Base-by-base conservation (phyloP, 225 moss, liverwort and hornwort species). In the Asterella californica region DNA sequence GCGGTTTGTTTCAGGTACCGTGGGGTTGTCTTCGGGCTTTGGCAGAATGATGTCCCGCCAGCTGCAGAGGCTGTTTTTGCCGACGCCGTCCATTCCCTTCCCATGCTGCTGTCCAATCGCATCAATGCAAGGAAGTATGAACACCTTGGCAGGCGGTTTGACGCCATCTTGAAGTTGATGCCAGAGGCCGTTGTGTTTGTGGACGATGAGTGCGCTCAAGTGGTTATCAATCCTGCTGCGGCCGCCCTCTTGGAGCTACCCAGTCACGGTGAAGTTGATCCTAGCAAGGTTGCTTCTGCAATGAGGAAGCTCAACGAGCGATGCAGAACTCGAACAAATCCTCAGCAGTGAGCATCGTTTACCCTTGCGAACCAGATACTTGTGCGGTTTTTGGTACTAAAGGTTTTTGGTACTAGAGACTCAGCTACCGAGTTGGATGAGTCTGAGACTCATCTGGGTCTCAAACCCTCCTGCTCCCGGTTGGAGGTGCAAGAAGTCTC, bases 101-200 rank as follows among this genome's bases (percentile, higher is more conserved):
- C 96, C 4, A 87, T 88, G 89, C 79, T 94, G 38, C 54, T 97
- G 24, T 85, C 96, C 1, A 88, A 91, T 70, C 90, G 91, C 63
- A 90, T 94, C 22, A 91, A 93, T 78, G 94, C 91, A 10, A 88
- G 84, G 52, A 92, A 89, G 78, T 94, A 91, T 65, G 96, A 97
- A 78, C 89, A 87, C 25, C 70, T 94, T 46, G 94, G 94, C 18
- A 88, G 90, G 66, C 88, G 91, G 1, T 97, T 97, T 38, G 96
- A 97, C 82, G 94, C 91, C 2, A 92, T 97, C 37, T 72, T 97
- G 85, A 94, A 90, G 81, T 91, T 90, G 88, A 94, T 92, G 88
- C 94, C 96, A 27, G 92, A 97, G 74, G 90, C 94, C n/a, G 94
- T 97, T 46, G 89, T 97, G 25, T 97, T 97, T 79, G 92, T 97